Conservation (phyloP, 1,284 basidiomycete species). For the Schizophyllum commune region DNA sequence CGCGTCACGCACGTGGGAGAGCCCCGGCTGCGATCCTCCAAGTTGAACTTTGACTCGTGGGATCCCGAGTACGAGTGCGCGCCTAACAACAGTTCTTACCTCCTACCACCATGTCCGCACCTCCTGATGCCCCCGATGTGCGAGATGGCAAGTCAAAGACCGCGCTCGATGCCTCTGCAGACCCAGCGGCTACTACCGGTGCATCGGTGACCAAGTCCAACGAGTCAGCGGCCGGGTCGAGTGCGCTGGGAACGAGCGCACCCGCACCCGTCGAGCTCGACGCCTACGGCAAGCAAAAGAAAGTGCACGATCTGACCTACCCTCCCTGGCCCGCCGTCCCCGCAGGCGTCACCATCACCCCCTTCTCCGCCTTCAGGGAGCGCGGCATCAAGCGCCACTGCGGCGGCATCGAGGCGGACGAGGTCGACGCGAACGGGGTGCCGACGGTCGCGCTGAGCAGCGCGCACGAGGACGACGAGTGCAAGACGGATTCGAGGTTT, state of each 20-base stretch:
- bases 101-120: neutral
- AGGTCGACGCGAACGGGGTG: conserved; percentile 55
- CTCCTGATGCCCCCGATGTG: neutral
- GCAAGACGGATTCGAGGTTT: conserved; percentile 31
- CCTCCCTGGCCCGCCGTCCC: conserved; percentile 57
- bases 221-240: too few relatives aligned
- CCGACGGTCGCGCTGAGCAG: conserved; percentile 50
- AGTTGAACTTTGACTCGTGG: neutral
- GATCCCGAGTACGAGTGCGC: too few relatives aligned
- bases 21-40: neutral
- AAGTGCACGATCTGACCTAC: conserved; percentile 22
- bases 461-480: conserved; percentile 43
- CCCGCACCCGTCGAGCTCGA: neutral
- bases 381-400: conserved; percentile 42
- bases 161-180: neutral
- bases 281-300: neutral
- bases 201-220: too few relatives aligned
- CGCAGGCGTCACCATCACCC: conserved; percentile 41
- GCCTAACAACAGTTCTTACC: neutral
- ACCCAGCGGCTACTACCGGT: too few relatives aligned
- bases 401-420: conserved; percentile 33
- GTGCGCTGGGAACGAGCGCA: neutral
- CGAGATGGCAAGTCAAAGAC: neutral
- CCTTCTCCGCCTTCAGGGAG: conserved; percentile 56
- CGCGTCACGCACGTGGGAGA: neutral